A percentile compares a stretch with the other conserved stretches of the same genome.
Conservation (phyloP, 1,284 basidiomycete genomes). For the Cystobasidium pallidum region DNA sequence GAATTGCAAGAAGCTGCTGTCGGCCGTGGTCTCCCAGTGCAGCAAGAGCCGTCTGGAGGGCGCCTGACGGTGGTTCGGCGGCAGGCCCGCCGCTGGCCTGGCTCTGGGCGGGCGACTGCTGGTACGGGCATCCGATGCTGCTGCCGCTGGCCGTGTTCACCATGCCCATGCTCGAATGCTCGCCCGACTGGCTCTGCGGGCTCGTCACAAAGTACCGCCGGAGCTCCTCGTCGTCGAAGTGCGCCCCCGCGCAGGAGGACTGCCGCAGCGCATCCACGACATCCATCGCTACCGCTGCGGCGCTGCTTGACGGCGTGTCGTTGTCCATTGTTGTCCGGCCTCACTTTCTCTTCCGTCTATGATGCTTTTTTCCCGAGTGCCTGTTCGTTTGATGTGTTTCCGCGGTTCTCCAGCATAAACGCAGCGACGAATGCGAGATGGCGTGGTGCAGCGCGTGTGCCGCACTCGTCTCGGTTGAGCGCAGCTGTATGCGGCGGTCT, state of each 20-base stretch:
- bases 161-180: slow-evolving; percentile 8
- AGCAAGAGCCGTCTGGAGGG: slow-evolving; percentile 34
- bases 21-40: slow-evolving; percentile 37
- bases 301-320: slow-evolving; percentile 28
- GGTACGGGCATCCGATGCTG: neutral
- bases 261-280: slow-evolving; percentile 20
- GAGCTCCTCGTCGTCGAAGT: slow-evolving; percentile 29
- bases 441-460: slow-evolving; percentile 6
- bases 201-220: slow-evolving; percentile 25
- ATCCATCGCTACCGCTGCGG: slow-evolving; percentile 23
- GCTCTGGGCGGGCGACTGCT: neutral
- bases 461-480: neutral
- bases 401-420: too few species aligned
- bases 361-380: neutral
- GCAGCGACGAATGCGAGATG: neutral
- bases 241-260: neutral
- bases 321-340: slow-evolving; percentile 31
- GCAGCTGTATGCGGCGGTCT: too few species aligned
- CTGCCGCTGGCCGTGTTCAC: slow-evolving; percentile 7
- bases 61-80: slow-evolving; percentile 2
- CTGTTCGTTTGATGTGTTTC: neutral
- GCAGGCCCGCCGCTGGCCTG: slow-evolving; percentile 18
- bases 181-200: slow-evolving; percentile 17
- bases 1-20: slow-evolving; percentile 41
- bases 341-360: neutral